Conservation (phyloP, 148 eudicot species). For the Dysphania ambrosioides region DNA sequence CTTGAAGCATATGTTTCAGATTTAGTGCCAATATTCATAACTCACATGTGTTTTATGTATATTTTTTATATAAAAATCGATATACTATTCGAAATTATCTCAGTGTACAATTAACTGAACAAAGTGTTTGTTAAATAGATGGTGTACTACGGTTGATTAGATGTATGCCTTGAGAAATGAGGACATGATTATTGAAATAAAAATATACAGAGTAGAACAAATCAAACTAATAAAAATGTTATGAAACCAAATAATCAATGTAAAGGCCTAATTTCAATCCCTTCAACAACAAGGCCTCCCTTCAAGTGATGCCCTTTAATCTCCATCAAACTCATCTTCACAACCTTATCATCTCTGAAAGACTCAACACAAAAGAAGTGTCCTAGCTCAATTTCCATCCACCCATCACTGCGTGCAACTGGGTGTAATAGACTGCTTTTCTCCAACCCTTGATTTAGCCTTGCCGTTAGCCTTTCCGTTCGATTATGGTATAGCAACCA, state of each 20-base stretch:
- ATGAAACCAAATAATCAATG: not conserved
- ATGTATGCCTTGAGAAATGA: too few relatives aligned
- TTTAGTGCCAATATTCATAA: not conserved
- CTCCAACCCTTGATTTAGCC: conserved; percentile 19
- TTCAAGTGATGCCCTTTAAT: conserved; percentile 62
- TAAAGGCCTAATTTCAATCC: conserved; percentile 64
- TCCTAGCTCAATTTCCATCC: conserved; percentile 76
- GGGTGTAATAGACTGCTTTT: conserved; percentile 6
- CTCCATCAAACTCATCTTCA: conserved; percentile 63
- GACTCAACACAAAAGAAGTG: conserved; percentile 36
- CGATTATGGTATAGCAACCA: conserved; percentile 25
- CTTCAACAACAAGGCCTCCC: conserved; percentile 70
- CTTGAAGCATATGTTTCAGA: not conserved
- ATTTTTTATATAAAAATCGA: too few relatives aligned
- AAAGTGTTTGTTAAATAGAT: too few relatives aligned
- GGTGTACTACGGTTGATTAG: too few relatives aligned
- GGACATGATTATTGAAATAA: too few relatives aligned
- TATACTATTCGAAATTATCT: too few relatives aligned
- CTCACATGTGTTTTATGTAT: not conserved
- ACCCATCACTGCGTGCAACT: conserved; percentile 46
- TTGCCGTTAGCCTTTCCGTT: conserved; percentile 16
- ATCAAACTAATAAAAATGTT: not conserved
- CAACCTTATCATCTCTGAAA: conserved; percentile 32
- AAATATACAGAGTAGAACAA: too few relatives aligned
- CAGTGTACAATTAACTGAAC: too few relatives aligned